Evolutionary conservation across 108 stramenopile species (phyloP).

Genomic region (Nannochloropsis oceanica): DNA sequence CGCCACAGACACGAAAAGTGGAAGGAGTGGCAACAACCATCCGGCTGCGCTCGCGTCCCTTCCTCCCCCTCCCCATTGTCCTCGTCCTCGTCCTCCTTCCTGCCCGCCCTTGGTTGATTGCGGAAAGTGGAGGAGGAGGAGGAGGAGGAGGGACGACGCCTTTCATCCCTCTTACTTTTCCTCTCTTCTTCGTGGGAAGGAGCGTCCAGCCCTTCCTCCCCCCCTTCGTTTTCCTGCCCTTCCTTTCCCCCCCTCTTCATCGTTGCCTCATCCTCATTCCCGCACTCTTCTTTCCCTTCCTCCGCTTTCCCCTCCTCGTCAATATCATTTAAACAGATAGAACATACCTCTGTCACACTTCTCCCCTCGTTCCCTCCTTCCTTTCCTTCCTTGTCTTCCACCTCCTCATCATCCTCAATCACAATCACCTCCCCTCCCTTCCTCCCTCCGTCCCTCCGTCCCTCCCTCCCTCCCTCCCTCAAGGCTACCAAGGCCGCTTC

Average conservation of each 20-base stretch:
- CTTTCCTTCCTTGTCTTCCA: neutral
- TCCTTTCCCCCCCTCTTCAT: neutral
- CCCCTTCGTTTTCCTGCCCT: neutral
- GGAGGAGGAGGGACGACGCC: no score
- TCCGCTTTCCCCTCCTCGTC: neutral
- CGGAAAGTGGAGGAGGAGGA: no score
- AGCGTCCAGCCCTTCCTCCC: neutral
- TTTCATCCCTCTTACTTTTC: no score
- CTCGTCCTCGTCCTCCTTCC: neutral
- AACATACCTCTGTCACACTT: neutral
- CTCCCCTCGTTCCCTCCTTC: neutral
- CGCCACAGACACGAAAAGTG: slow-evolving; percentile 10
- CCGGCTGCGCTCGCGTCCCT: neutral
- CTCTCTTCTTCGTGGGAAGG: neutral
- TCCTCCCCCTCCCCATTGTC: slow-evolving; percentile 1
- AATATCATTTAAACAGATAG: neutral
- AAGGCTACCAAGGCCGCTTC: neutral
- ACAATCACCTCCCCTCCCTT: neutral
- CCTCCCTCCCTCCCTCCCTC: neutral
- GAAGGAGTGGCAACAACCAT: slow-evolving; percentile 4
- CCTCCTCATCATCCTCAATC: neutral
- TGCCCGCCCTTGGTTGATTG: neutral
- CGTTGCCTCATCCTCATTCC: neutral
- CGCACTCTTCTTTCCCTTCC: neutral
- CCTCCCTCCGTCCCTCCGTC: neutral